phyloP scores from a whole-genome alignment of 2,329 filamentous ascomycete genomes.

The Aspergillus terreus region DNA sequence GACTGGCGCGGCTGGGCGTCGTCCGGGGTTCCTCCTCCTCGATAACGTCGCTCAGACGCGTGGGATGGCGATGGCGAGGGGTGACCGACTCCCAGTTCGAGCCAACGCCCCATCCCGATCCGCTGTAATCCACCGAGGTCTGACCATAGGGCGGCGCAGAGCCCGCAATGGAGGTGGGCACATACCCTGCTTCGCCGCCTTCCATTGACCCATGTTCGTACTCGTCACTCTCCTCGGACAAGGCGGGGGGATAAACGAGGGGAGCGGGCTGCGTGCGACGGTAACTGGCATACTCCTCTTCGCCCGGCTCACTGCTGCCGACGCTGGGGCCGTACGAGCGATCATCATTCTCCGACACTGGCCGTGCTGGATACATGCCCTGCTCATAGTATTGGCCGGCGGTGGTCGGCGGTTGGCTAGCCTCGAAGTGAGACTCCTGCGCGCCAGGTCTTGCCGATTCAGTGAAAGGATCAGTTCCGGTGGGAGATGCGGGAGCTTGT shows the following conservation, averaged over 20 bases:
- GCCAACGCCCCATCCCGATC: slow-evolving; percentile 61
- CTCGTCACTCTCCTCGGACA: slow-evolving; percentile 52
- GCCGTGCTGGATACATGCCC: slow-evolving; percentile 29
- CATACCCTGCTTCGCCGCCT: slow-evolving; percentile 40
- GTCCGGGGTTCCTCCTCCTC: slow-evolving; percentile 77
- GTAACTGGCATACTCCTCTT: slow-evolving; percentile 69
- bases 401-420: slow-evolving; percentile 29
- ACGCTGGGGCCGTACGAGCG: slow-evolving; percentile 48
- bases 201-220: slow-evolving; percentile 49
- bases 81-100: slow-evolving; percentile 73
- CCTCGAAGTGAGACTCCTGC: slow-evolving; percentile 12
- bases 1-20: slow-evolving; percentile 66
- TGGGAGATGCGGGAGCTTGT: slow-evolving; percentile 48
- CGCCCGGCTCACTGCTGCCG: slow-evolving; percentile 57
- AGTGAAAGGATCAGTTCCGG: slow-evolving; percentile 61
- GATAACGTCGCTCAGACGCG: slow-evolving; percentile 80
- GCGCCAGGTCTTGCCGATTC: slow-evolving; percentile 35
- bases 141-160: slow-evolving; percentile 10
- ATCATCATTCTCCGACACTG: slow-evolving; percentile 46
- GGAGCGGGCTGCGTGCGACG: slow-evolving; percentile 60
- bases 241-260: slow-evolving; percentile 51
- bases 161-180: slow-evolving; percentile 19
- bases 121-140: slow-evolving; percentile 59
- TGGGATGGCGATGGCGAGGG: slow-evolving; percentile 77
- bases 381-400: slow-evolving; percentile 37